Evolutionary conservation across 306 rosid species (phyloP).

Genomic region (Quercus parvula): DNA sequence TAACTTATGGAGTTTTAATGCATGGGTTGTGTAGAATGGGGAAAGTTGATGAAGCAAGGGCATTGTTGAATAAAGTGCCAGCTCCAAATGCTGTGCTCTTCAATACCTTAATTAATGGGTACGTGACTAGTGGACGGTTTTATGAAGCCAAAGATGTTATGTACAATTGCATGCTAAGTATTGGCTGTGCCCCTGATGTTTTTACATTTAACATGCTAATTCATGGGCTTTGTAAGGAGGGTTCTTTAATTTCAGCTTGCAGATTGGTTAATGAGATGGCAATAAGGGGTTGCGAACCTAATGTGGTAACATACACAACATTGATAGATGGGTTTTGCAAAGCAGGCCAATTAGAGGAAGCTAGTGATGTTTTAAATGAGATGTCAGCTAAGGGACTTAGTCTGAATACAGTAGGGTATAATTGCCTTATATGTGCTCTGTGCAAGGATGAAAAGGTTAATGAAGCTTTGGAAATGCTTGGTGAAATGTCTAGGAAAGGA

Average conservation of each 20-base stretch:
- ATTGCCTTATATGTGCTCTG: conserved; percentile 63
- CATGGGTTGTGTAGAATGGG: conserved; percentile 69
- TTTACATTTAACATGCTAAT: conserved; percentile 78
- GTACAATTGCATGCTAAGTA: conserved; percentile 42
- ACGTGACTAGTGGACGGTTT: conserved; percentile 57
- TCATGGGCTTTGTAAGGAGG: conserved; percentile 75
- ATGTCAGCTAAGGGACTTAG: conserved; percentile 64
- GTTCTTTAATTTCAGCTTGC: conserved; percentile 58
- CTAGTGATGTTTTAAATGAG: conserved; percentile 51
- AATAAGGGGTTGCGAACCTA: conserved; percentile 63
- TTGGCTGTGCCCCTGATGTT: conserved; percentile 66
- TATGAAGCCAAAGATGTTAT: conserved; percentile 68
- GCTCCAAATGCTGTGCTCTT: conserved; percentile 54
- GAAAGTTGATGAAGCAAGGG: conserved; percentile 72
- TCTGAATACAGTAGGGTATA: conserved; percentile 74
- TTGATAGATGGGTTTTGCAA: conserved; percentile 74
- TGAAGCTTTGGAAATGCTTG: conserved; percentile 54
- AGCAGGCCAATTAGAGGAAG: conserved; percentile 62
- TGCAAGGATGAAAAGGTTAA: conserved; percentile 59
- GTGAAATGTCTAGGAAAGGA: conserved; percentile 66
- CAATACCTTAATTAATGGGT: conserved; percentile 79
- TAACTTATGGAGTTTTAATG: conserved; percentile 76
- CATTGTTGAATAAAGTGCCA: conserved; percentile 55
- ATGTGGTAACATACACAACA: conserved; percentile 74
- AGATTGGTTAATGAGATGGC: conserved; percentile 62